Evolutionary conservation across 805 yeast genomes (phyloP).

Genomic region (Ogataea degrootiae): DNA sequence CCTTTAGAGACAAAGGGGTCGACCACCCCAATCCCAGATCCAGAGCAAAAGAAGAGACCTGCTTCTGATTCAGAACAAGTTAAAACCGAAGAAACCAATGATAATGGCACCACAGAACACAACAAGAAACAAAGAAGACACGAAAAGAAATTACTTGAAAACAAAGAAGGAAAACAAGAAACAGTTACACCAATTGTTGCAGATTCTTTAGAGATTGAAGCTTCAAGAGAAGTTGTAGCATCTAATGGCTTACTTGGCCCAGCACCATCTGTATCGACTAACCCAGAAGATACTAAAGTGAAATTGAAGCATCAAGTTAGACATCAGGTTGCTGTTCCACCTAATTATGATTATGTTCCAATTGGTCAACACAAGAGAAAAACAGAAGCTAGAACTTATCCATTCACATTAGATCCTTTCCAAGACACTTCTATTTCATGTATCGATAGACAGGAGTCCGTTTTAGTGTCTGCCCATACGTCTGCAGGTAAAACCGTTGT

Average conservation of each 20-base stretch:
- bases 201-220: constrained; percentile 83
- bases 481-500: constrained; percentile 98
- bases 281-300: constrained; percentile 34
- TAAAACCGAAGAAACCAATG: constrained; percentile 1
- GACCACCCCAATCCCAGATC: constrained; percentile 2
- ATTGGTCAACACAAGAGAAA: constrained; percentile 79
- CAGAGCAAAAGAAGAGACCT: constrained; percentile 12
- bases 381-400: constrained; percentile 83
- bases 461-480: constrained; percentile 94
- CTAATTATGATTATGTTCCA: constrained; percentile 82
- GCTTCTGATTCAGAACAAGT: constrained; percentile 5
- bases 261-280: constrained; percentile 30
- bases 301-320: constrained; percentile 89
- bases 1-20: constrained; percentile 13
- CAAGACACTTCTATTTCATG: constrained; percentile 96
- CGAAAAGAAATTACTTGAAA: constrained; percentile 27
- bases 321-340: constrained; percentile 96
- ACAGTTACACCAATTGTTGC: constrained; percentile 66
- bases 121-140: constrained; percentile 25
- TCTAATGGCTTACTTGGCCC: constrained; percentile 57
- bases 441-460: constrained; percentile 91
- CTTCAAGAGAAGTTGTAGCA: constrained; percentile 82
- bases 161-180: constrained; percentile 18
- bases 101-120: constrained; percentile 13
- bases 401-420: constrained; percentile 92